Evolutionary conservation across 176 grass and related monocot species (phyloP), one percentile per base, ranked within the genome.

Genomic region (Triticum dicoccoides): DNA sequence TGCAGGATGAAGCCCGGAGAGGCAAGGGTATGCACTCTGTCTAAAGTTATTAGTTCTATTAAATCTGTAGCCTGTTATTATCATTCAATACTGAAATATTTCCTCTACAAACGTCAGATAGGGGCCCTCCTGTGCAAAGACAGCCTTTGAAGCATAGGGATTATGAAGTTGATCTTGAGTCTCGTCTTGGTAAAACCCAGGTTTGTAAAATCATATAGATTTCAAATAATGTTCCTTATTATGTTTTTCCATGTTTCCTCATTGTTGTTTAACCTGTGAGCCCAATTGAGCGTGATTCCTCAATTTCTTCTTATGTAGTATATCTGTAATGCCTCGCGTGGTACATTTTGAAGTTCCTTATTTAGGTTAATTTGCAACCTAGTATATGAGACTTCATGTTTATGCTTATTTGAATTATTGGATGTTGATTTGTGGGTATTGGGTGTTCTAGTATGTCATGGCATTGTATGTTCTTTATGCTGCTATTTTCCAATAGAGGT

Each of bases 141-240:
- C 89, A 99, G 77, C 97, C 94, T 52, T 85, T 99, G 87, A 96
- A 99, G 81, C 97, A 96, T 75, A 92, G 97, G 81, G 94, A 99
- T 86, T 99, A 96, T 92, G 97, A 99, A 82, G 93, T 99, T 79
- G 97, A 99, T 75, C 97, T 96, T 56, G 94, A 99, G 80, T 96
- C 94, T 67, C 94, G 97, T 78, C 89, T 99, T n/a, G 97, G 97
- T 38, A 96, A 99, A 88, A 99, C 97, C 64, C 94, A 99, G 94
- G 97, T 96, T 85, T 54, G 81, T 87, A 27, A 49, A 14, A 66
- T 52, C 56, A 84, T 33, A 9, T 33, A 61, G 9, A 12, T 75
- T 66, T 73, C 4, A 27, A 66, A 41, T 58, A 78, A 42, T 76
- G 4, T 75, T 61, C 5, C 72, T 79, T 56, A 79, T 14, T 41